These are phyloP conservation scores for Jackrogersella multiformis DNA, from an alignment of 495 filamentous ascomycete species.

Conservation along the genomic window DNA sequence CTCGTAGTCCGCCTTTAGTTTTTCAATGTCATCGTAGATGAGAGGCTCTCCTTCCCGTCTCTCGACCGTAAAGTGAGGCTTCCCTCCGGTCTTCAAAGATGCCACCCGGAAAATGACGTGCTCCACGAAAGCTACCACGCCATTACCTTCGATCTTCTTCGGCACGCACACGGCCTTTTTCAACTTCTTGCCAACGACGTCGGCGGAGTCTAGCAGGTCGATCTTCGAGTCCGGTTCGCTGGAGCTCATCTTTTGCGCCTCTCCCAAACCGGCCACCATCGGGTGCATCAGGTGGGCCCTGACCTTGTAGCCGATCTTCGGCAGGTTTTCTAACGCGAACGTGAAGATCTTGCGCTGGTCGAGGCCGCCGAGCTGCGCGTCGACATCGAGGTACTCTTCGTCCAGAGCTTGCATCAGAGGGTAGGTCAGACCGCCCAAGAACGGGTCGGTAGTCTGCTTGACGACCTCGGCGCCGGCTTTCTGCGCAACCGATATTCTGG, in stretches of 20 bases:
- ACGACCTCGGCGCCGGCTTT: slow-evolving; percentile 93
- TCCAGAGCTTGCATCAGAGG: slow-evolving; percentile 90
- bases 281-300: slow-evolving; percentile 89
- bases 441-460: slow-evolving; percentile 82
- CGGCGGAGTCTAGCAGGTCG: slow-evolving; percentile 82
- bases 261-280: slow-evolving; percentile 89
- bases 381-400: slow-evolving; percentile 87
- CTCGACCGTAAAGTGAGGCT: slow-evolving; percentile 64
- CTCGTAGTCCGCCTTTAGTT: slow-evolving; percentile 80
- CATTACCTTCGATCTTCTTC: slow-evolving; percentile 81
- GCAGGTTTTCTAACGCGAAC: slow-evolving; percentile 78
- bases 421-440: slow-evolving; percentile 84
- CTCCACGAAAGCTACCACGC: slow-evolving; percentile 83
- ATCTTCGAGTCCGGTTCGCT: slow-evolving; percentile 81
- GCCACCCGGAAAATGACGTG: slow-evolving; percentile 80
- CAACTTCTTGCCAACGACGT: slow-evolving; percentile 79
- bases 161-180: slow-evolving; percentile 82
- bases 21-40: slow-evolving; percentile 74
- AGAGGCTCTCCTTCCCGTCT: slow-evolving; percentile 75
- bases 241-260: slow-evolving; percentile 70
- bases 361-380: slow-evolving; percentile 80
- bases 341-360: slow-evolving; percentile 94
- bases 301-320: slow-evolving; percentile 72
- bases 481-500: slow-evolving; percentile 74
- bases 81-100: slow-evolving; percentile 56